phyloP scores from a whole-genome alignment of 331 rosid genomes.

The Saraca asoca region DNA sequence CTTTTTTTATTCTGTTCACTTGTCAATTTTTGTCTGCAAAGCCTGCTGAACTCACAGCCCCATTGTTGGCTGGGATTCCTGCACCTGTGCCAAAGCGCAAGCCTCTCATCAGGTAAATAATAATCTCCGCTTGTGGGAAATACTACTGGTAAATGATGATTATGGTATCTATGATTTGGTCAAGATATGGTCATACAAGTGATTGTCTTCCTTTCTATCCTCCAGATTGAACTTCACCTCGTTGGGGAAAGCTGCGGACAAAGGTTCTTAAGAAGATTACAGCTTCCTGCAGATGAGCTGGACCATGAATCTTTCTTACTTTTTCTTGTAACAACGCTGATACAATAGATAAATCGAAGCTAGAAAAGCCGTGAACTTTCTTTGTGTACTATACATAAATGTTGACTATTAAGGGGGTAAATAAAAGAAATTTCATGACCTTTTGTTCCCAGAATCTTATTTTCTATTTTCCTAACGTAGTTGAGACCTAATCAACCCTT shows the following conservation, averaged over 20 bases:
- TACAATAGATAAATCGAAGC: slow-evolving; percentile 36
- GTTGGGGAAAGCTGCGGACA: slow-evolving; percentile 65
- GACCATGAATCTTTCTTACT: slow-evolving; percentile 15
- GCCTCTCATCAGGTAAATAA: slow-evolving; percentile 77
- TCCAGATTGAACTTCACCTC: slow-evolving; percentile 89
- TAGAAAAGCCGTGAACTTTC: slow-evolving; percentile 24
- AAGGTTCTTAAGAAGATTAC: slow-evolving; percentile 48
- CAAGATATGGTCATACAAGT: not conserved
- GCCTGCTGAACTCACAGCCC: slow-evolving; percentile 76
- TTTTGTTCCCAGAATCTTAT: too few species aligned
- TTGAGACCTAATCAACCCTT: too few species aligned
- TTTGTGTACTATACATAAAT: not conserved
- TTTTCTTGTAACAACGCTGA: slow-evolving; percentile 38
- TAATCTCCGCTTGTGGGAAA: not conserved
- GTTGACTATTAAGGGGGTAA: too few species aligned
- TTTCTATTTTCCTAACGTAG: too few species aligned
- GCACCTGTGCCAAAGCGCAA: slow-evolving; percentile 55
- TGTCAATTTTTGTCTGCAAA: slow-evolving; percentile 32
- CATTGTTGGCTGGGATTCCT: slow-evolving; percentile 46
- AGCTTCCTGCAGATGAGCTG: slow-evolving; percentile 28
- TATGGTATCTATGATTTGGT: slow-evolving; percentile 6
- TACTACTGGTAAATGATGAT: too few species aligned
- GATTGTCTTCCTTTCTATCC: slow-evolving; percentile 20
- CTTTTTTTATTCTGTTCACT: slow-evolving; percentile 1
- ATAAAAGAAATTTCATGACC: too few species aligned